A percentile compares a stretch with the other conserved stretches of the same genome.
Evolutionary conservation across 257 asterid species (phyloP).

Genomic region (Solanum rostratum): DNA sequence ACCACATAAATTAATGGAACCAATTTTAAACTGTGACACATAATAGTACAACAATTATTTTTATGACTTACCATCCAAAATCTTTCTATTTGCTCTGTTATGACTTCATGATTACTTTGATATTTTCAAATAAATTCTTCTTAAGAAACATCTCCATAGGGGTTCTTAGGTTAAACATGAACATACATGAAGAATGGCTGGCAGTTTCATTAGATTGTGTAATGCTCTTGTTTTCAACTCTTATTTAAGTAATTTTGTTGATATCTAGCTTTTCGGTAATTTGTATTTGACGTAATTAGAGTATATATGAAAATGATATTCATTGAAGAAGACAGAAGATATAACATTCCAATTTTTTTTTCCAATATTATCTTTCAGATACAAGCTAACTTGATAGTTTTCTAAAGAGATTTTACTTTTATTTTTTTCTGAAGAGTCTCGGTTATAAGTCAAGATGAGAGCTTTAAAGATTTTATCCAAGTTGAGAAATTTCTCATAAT

Average conservation of each 20-base stretch:
- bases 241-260: neutral
- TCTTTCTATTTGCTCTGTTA: no score
- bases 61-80: no score
- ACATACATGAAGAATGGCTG: neutral
- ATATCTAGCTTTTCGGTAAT: neutral
- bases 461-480: neutral
- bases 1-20: no score
- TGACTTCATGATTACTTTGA: no score
- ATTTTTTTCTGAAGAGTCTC: neutral
- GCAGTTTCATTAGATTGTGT: conserved; percentile 35
- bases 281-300: neutral
- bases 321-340: neutral
- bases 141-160: no score
- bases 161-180: no score
- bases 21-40: no score
- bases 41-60: no score
- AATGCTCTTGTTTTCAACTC: neutral
- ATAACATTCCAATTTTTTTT: neutral
- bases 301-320: neutral
- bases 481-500: neutral
- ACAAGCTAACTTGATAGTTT: neutral
- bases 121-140: no score
- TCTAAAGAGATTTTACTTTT: neutral
- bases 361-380: neutral
- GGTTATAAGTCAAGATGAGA: neutral